Evolutionary conservation across 2,329 filamentous ascomycete genomes (phyloP).

Genomic region (Colletotrichum sidae): DNA sequence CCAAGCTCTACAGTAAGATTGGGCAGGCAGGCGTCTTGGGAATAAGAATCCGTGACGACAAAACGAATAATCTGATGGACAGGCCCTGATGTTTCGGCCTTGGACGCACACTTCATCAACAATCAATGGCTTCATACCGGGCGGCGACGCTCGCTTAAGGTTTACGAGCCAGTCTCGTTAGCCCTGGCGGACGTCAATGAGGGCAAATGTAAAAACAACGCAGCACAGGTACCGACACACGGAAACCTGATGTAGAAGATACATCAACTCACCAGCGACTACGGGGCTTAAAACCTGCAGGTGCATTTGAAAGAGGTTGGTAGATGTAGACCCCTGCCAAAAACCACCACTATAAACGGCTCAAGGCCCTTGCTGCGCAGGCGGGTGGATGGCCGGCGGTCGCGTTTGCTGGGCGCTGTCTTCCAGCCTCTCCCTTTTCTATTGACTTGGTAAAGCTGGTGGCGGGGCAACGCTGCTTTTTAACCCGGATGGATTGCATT

Average conservation of each 20-base stretch:
- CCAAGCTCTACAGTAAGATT: too few species aligned
- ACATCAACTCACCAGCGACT: constrained; percentile 1
- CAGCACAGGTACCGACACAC: constrained; percentile 7
- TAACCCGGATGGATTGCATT: constrained; percentile 42
- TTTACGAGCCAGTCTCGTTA: too few species aligned
- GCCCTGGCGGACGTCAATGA: neutral
- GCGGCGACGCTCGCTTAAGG: too few species aligned
- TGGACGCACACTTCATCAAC: too few species aligned
- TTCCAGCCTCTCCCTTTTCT: constrained; percentile 49
- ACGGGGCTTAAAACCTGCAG: constrained; percentile 23
- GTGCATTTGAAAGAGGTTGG: constrained; percentile 10
- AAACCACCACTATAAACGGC: constrained; percentile 25
- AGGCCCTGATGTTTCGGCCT: too few species aligned
- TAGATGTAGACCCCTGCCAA: neutral
- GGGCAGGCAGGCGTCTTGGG: too few species aligned
- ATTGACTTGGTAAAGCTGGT: constrained; percentile 53
- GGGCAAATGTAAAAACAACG: constrained; percentile 12
- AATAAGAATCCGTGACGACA: too few species aligned
- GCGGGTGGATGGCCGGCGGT: constrained; percentile 33
- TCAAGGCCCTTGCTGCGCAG: constrained; percentile 28
- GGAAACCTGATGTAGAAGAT: constrained; percentile 14
- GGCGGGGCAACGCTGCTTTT: constrained; percentile 61
- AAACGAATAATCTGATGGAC: too few species aligned
- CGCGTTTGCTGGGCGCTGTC: constrained; percentile 2
- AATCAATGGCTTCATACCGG: too few species aligned